Conservation (phyloP, 345 rosid genomes). For the Gossypium bickii region DNA sequence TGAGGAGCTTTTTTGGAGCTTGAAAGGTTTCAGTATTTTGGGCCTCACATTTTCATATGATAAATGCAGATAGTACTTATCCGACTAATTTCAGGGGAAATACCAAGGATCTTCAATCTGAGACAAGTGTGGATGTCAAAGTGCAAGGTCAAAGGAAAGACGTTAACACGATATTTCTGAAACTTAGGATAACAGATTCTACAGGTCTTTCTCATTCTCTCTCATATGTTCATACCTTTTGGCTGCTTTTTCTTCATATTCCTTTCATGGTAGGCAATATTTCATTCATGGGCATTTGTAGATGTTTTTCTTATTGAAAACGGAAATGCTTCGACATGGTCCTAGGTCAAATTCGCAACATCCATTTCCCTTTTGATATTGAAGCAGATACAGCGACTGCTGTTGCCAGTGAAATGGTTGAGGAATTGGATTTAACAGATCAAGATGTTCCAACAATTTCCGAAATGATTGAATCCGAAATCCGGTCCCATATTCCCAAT, state of each 20-base stretch:
- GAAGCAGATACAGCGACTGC: constrained; percentile 80
- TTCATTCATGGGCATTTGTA: constrained; percentile 3
- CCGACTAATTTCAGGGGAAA: constrained; percentile 19
- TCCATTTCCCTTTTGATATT: constrained; percentile 91
- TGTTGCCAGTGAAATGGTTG: constrained; percentile 95
- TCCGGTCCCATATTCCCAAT: constrained; percentile 59
- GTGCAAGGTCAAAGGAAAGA: constrained; percentile 88
- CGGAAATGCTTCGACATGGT: constrained; percentile 12
- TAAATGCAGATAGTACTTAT: constrained; percentile 37
- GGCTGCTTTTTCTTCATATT: not conserved
- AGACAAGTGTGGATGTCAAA: constrained; percentile 48
- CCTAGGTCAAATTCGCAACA: constrained; percentile 75
- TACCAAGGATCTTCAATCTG: constrained; percentile 28
- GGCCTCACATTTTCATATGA: constrained; percentile 7
- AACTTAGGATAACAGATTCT: constrained; percentile 78
- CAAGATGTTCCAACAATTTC: constrained; percentile 77
- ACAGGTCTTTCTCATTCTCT: constrained; percentile 41
- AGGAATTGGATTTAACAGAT: constrained; percentile 82
- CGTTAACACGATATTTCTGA: constrained; percentile 68
- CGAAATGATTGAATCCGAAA: constrained; percentile 73
- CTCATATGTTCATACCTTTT: not conserved
- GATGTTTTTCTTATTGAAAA: not conserved
- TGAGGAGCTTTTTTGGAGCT: not conserved
- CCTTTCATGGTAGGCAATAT: not conserved
- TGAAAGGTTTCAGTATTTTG: constrained; percentile 6